Evolutionary conservation across 2,329 filamentous ascomycete species (phyloP), one percentile per base, ranked within the genome.

Genomic region (Cladosporium sp.): DNA sequence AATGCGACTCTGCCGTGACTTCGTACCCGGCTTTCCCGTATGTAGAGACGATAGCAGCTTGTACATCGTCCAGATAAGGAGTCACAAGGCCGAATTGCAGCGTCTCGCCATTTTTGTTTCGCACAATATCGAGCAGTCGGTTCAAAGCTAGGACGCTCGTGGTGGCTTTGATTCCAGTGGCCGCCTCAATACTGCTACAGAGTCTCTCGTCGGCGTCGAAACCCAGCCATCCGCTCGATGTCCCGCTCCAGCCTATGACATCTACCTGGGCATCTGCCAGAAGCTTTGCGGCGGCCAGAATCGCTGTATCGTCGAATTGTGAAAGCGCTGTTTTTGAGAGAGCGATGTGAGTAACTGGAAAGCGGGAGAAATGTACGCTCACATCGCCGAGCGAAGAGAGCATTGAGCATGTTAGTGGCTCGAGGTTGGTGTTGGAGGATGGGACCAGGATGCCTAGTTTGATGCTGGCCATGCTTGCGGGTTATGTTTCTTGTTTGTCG

Each of bases 381-480:
- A 81, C 72, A 15, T 72, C 68, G 2, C 74, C 69, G 18, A 79
- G 70, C 14, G 68, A 64, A 18, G 74, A 71, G 49, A 80, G 65
- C 44, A 82, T 78, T 32, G 74, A 73, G 30, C 72, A 74, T 7
- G 80, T 81, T 18, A 82, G 74, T 11, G 80, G 81, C 68, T 82
- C 80, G 26, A 82, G 74, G 4, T 76, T 74, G 7, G 80, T 83
- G 71, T 82, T 81, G 58, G 80, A 82, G 41, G 78, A 80, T 15
- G 80, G 80, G n/a, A 80, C 77, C 21, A 82, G 74, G 51, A 82
- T 75, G 55, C 80, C 80, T 21, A 82, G 72, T 44, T 67, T 69
- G 66, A 70, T 30, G 7, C 10, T 30, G 34, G 60, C 5, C 60
- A 63, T 63, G n/a, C 5, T 63, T 32, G 47, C 34, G 7, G 15